These are phyloP conservation scores for Xylaria polymorpha DNA, from an alignment of 2,329 filamentous ascomycete species.

Conservation along the genomic window DNA sequence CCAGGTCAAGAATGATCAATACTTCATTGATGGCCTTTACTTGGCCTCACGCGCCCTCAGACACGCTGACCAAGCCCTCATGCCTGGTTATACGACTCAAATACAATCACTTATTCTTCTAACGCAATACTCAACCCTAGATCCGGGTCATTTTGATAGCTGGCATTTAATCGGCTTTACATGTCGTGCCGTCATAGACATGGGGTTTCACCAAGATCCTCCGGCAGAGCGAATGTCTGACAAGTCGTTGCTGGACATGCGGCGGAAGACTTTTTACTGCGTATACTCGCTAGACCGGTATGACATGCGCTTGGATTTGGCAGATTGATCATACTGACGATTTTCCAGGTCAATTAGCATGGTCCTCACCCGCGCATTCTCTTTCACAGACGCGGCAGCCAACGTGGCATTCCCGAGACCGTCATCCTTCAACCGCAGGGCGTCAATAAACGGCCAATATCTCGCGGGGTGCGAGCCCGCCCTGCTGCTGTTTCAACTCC, in stretches of 20 bases:
- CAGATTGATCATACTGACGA: conserved; percentile 18
- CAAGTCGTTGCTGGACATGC: conserved; percentile 76
- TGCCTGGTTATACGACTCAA: conserved; percentile 84
- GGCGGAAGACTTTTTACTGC: conserved; percentile 88
- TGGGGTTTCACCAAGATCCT: conserved; percentile 93
- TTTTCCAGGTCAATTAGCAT: conserved; percentile 74
- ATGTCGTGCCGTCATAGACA: conserved; percentile 85
- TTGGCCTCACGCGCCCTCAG: conserved; percentile 74
- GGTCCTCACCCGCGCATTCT: conserved; percentile 87
- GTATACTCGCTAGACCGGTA: conserved; percentile 90
- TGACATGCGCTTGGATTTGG: conserved; percentile 39
- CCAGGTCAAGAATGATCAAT: conserved; percentile 72
- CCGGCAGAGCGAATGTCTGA: conserved; percentile 75
- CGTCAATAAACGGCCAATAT: conserved; percentile 57
- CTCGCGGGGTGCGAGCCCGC: conserved; percentile 74
- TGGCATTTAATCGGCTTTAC: conserved; percentile 96
- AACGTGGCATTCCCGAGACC: conserved; percentile 80
- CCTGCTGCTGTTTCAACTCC: conserved; percentile 81
- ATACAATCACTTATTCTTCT: conserved; percentile 89
- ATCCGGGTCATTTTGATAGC: conserved; percentile 90
- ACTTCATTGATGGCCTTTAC: conserved; percentile 67
- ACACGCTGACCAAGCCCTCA: conserved; percentile 83
- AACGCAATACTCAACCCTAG: conserved; percentile 88
- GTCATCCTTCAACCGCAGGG: conserved; percentile 56
- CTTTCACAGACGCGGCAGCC: conserved; percentile 89